A percentile compares a stretch with the other conserved stretches of the same genome.
phyloP scores from a whole-genome alignment of 352 stramenopile species.

The Peronospora destructor region DNA sequence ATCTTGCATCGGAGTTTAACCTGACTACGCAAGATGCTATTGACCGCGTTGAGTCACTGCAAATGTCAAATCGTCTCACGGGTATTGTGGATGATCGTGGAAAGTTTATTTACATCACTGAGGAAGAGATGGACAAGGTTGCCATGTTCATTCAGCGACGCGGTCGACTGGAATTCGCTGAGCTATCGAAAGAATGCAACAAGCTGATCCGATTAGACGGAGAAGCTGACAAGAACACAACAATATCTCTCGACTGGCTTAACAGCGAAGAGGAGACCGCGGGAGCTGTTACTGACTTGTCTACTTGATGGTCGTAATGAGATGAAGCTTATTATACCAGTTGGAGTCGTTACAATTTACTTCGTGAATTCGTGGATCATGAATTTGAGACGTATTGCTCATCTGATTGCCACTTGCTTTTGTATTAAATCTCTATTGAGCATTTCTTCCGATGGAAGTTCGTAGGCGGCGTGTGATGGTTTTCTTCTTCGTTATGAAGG shows the following conservation, averaged over 20 bases:
- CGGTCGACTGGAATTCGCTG: constrained; percentile 49
- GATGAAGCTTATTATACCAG: not conserved
- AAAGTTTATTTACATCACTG: constrained; percentile 79
- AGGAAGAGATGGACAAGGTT: constrained; percentile 72
- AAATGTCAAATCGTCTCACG: constrained; percentile 48
- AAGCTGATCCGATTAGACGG: constrained; percentile 63
- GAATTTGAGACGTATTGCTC: constrained; percentile 19
- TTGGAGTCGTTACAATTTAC: not conserved
- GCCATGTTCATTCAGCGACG: constrained; percentile 62
- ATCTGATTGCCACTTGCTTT: constrained; percentile 18
- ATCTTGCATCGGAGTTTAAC: constrained; percentile 59
- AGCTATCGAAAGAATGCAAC: constrained; percentile 75
- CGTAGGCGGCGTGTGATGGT: no score
- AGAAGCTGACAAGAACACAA: constrained; percentile 28
- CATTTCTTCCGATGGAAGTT: no score
- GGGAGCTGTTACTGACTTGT: constrained; percentile 15
- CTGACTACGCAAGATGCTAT: constrained; percentile 63
- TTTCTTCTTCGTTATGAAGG: no score
- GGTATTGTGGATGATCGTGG: constrained; percentile 73
- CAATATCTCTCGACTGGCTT: constrained; percentile 37
- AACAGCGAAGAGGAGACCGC: constrained; percentile 28
- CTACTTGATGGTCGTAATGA: constrained; percentile 2
- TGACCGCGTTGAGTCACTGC: constrained; percentile 49
- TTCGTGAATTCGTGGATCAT: constrained; percentile 8
- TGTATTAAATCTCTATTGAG: constrained; percentile 58